phyloP scores from a whole-genome alignment of 441 rosid species.

The Melastoma candidum region DNA sequence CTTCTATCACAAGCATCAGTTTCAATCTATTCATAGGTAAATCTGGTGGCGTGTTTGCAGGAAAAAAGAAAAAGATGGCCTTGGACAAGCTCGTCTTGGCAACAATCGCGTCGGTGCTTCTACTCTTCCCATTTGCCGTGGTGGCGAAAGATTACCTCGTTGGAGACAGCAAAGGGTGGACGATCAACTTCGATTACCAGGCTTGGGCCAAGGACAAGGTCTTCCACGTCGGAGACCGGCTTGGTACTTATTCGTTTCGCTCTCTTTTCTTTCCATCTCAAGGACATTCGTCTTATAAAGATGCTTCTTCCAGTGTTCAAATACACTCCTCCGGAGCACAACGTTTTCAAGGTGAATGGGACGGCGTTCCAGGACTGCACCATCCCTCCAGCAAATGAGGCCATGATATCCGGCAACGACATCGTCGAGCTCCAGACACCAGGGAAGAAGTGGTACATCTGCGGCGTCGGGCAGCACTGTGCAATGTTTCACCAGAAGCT shows the following conservation, averaged over 20 bases:
- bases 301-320: constrained; percentile 20
- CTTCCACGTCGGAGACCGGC: constrained; percentile 29
- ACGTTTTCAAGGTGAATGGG: constrained; percentile 26
- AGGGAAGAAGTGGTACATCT: constrained; percentile 36
- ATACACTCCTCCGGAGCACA: constrained; percentile 18
- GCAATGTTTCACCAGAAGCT: constrained; percentile 20
- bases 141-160: constrained; percentile 23
- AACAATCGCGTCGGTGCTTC: constrained; percentile 9
- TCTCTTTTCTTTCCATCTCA: neutral
- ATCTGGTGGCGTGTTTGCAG: too few relatives aligned
- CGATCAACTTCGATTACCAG: constrained; percentile 10
- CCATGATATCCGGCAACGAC: constrained; percentile 23
- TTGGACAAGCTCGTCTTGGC: neutral
- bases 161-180: constrained; percentile 30
- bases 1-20: too few relatives aligned
- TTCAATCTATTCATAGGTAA: too few relatives aligned
- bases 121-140: constrained; percentile 21
- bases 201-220: constrained; percentile 29
- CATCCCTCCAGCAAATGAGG: constrained; percentile 10
- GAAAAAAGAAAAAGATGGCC: too few relatives aligned
- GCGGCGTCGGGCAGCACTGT: constrained; percentile 29
- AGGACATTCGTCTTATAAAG: neutral
- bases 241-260: constrained; percentile 12
- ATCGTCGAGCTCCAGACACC: constrained; percentile 14
- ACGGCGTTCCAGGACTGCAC: constrained; percentile 25